These are phyloP conservation scores for Cajanus cajan DNA, from an alignment of 306 rosid species.

Conservation along the genomic window DNA sequence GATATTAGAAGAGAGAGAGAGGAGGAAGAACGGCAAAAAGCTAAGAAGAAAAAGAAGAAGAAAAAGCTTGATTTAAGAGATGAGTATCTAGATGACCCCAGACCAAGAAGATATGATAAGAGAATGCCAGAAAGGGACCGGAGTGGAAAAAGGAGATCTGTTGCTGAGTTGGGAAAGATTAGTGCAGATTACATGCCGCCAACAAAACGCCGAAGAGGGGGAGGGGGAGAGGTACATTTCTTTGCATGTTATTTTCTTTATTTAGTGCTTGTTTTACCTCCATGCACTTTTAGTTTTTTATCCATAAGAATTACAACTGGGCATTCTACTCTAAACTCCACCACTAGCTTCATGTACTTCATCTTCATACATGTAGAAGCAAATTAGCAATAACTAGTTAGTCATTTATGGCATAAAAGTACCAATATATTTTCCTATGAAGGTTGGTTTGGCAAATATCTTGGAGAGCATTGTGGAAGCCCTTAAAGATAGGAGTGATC, in stretches of 20 bases:
- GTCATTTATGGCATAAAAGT: constrained; percentile 2
- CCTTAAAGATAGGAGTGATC: constrained; percentile 61
- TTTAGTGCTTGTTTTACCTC: constrained; percentile 25
- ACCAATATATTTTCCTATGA: neutral
- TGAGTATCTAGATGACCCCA: constrained; percentile 67
- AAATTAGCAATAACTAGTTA: neutral
- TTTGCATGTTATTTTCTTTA: constrained; percentile 26
- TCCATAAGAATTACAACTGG: too few relatives aligned
- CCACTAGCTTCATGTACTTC: neutral
- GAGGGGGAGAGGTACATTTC: constrained; percentile 72
- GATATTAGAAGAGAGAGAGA: constrained; percentile 81
- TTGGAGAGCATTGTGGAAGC: constrained; percentile 83
- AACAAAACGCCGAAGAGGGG: constrained; percentile 93
- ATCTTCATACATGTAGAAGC: constrained; percentile 6
- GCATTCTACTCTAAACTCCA: too few relatives aligned
- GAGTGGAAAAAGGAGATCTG: constrained; percentile 62
- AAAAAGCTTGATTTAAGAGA: constrained; percentile 59
- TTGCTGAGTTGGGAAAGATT: constrained; percentile 62
- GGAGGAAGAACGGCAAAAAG: constrained; percentile 85
- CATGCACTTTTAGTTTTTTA: neutral
- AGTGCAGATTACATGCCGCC: constrained; percentile 51
- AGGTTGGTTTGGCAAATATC: constrained; percentile 97
- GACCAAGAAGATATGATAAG: constrained; percentile 65
- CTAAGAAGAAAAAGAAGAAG: constrained; percentile 77
- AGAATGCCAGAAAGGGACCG: constrained; percentile 73